These are phyloP conservation scores for Mycena capillaripes DNA, from an alignment of 768 basidiomycete species.

Conservation along the genomic window DNA sequence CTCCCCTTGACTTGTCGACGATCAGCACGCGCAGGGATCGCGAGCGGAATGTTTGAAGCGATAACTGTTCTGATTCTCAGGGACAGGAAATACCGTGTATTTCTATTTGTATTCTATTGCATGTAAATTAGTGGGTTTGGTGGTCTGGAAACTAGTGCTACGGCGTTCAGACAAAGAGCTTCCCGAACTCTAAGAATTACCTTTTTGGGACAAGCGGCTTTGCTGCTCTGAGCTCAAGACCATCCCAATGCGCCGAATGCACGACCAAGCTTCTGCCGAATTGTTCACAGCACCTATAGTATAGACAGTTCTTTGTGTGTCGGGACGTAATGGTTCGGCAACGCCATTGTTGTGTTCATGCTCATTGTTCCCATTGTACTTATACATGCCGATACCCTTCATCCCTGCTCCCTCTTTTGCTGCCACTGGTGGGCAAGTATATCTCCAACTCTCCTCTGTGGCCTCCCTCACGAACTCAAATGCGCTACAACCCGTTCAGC, in stretches of 20 bases:
- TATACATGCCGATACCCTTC: neutral
- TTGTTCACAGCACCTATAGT: too few relatives aligned
- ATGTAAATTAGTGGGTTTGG: neutral
- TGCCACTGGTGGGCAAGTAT: constrained; percentile 32
- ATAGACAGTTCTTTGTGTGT: neutral
- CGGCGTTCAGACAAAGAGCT: too few relatives aligned
- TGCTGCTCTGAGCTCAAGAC: too few relatives aligned
- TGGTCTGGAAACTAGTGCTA: neutral
- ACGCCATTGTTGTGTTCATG: neutral
- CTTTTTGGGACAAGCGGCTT: neutral
- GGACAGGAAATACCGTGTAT: constrained; percentile 29
- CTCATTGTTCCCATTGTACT: constrained; percentile 23
- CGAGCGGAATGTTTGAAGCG: constrained; percentile 12
- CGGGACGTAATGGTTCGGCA: constrained; percentile 5
- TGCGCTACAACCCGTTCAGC: constrained; percentile 27
- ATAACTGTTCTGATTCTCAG: neutral
- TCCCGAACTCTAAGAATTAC: neutral
- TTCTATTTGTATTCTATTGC: constrained; percentile 24
- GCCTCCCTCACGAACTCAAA: constrained; percentile 11
- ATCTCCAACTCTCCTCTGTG: neutral
- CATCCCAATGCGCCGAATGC: too few relatives aligned
- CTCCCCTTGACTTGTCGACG: constrained; percentile 16
- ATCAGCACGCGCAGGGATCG: constrained; percentile 11
- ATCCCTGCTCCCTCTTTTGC: constrained; percentile 14
- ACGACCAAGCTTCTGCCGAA: too few relatives aligned